Evolutionary conservation across 805 yeast species (phyloP).

Genomic region (Candida yuanshanica): DNA sequence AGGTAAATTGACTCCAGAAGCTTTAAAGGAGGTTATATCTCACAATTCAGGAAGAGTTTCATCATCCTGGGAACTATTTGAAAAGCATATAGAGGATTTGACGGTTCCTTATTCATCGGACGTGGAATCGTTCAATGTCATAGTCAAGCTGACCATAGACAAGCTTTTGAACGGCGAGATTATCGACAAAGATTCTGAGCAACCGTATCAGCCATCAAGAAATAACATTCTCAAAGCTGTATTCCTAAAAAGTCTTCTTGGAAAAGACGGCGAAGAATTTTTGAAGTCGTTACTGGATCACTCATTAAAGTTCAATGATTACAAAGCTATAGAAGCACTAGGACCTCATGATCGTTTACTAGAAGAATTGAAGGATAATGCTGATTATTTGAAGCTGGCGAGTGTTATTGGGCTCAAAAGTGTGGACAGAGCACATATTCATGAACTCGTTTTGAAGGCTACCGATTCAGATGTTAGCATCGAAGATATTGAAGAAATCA

Average conservation of each 20-base stretch:
- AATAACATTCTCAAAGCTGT: neutral
- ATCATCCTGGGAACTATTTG: slow-evolving; percentile 42
- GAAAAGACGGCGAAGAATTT: neutral
- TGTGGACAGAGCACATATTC: slow-evolving; percentile 2
- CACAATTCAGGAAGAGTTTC: slow-evolving; percentile 50
- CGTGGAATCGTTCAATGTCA: slow-evolving; percentile 17
- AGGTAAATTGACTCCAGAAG: slow-evolving; percentile 16
- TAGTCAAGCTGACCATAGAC: slow-evolving; percentile 7
- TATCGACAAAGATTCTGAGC: slow-evolving; percentile 26
- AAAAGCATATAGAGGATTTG: slow-evolving; percentile 21
- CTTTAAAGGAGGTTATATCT: slow-evolving; percentile 30
- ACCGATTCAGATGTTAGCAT: slow-evolving; percentile 5
- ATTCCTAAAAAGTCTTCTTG: neutral
- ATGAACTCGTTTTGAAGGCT: slow-evolving; percentile 13
- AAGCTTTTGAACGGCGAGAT: slow-evolving; percentile 25
- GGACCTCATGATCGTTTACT: neutral
- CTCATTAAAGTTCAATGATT: neutral
- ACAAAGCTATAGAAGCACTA: neutral
- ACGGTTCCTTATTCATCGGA: slow-evolving; percentile 1
- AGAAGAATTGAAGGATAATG: neutral
- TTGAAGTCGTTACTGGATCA: neutral
- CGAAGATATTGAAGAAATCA: slow-evolving; percentile 9
- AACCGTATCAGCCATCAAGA: slow-evolving; percentile 29
- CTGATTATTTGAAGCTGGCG: neutral
- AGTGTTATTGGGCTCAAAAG: neutral